Evolutionary conservation across 768 basidiomycete genomes (phyloP), one percentile per base, ranked within the genome.

Genomic region (Auricularia cornea): DNA sequence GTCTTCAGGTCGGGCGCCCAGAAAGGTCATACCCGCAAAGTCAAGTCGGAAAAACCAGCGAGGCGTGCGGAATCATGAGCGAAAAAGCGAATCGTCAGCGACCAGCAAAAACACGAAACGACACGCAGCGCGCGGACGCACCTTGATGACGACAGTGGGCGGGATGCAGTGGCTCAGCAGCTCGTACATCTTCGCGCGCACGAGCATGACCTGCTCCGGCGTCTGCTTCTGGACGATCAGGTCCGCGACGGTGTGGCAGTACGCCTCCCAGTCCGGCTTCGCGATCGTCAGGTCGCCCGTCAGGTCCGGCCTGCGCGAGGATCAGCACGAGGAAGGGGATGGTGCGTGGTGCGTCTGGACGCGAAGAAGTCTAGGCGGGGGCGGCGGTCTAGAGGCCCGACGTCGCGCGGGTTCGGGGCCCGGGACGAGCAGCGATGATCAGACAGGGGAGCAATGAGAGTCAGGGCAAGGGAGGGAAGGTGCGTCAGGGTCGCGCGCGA

Each of bases 261-360:
- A 99, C 12, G 90, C 91, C 74, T 99, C 97, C 97, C 97, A 99
- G 71, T 99, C 97, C n/a, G 97, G 94, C 75, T 98, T 94, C 16
- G 94, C 93, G 63, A 96, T 93, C 35, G 83, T 81, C 63, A 94
- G 75, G 41, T 89, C 77, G 33, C 90, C 90, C 3, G 85, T 83
- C 41, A 96, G 80, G 72, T 94, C 90, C n/a, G 91, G 89, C 62
- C 91, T 93, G 68, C 14, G 59, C 48, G 40, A 44, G 40, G 30
- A 59, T 28, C 30, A 38, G 29, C 10, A 28, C 12, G 3, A 31
- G 51, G 14, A 20, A 10, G 52, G 31, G 26, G 26, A 20, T 1
- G 35, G 35, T 38, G 10, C 8, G 35, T 2, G 4, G 8, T 38
- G 35, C 10, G 35, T 10, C 20, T 18, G 38, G 33, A 3, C 5